Evolutionary conservation across 73 alveolate genomes (phyloP), one percentile per base, ranked within the genome.

Genomic region (Symbiodinium pilosum): DNA sequence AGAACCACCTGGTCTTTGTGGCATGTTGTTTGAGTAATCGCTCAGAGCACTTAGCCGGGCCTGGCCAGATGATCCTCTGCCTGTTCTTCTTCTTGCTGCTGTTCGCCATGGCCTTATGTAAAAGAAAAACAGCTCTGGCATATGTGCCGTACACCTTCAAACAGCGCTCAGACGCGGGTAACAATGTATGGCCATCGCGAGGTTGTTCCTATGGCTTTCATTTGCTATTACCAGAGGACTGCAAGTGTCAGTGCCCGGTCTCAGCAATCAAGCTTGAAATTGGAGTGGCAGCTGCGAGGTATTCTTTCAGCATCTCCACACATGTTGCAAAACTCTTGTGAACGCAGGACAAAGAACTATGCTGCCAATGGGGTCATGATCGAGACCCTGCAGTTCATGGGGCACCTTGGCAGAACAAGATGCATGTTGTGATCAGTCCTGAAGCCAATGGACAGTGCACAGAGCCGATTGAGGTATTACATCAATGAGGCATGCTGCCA

Each of bases 61-160:
- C 21, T 6, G 12, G 95, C 86, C 95, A 88, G 95, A 88, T 99
- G 71, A 99, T 99, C 39, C 99, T 99, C 52, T 94, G 99, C 83
- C 83, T 99, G 71, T 99, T 99, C 99, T 99, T 99, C 99, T 68
- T 99, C 54, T 85, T 99, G 47, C 93, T 99, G 26, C 99, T 99
- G 81, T 92, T 99, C 87, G 98, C 99, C 88, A 39, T 38, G 28
- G 43, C 36, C 95, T 88, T 42, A 59, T n/a, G n/a, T n/a, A n/a
- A n/a, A n/a, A n/a, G n/a, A n/a, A n/a, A n/a, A 4, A 69, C 7
- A 9, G 73, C 30, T 26, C 43, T 14, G 85, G 26, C 42, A 36
- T 2, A n/a, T n/a, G 38, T 71, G 85, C 30, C 85, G 21, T 2
- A 20, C 18, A 3, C 30, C 30, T 28, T 20, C 84, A 71, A 20